A percentile compares a stretch with the other conserved stretches of the same genome.
Conservation (phyloP, 768 basidiomycete species). For the Dendrothele bispora region DNA sequence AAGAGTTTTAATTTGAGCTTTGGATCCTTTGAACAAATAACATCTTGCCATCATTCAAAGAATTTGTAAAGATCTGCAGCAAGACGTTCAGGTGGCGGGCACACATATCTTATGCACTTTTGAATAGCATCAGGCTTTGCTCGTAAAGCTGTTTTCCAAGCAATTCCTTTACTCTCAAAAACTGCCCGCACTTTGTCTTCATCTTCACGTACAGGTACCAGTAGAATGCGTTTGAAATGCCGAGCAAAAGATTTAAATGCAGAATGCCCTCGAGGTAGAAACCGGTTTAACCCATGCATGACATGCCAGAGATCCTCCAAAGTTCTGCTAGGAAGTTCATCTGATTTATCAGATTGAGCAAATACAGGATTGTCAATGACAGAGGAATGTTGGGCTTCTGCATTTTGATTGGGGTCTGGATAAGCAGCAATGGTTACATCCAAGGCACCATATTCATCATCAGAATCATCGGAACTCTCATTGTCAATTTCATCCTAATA, state of each 20-base stretch:
- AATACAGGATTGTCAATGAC: too few relatives aligned
- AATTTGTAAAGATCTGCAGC: background rate
- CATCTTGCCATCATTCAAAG: background rate
- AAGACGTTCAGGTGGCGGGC: background rate
- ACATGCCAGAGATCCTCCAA: too few relatives aligned
- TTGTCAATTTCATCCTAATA: too few relatives aligned
- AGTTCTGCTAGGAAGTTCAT: too few relatives aligned
- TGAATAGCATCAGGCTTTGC: background rate
- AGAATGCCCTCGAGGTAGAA: too few relatives aligned
- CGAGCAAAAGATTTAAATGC: slow-evolving; percentile 10
- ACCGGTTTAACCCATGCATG: too few relatives aligned
- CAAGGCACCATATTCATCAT: too few relatives aligned
- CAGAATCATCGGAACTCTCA: too few relatives aligned
- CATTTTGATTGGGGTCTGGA: too few relatives aligned
- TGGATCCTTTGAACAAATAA: background rate
- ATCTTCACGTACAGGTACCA: slow-evolving; percentile 10
- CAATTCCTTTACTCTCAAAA: slow-evolving; percentile 5
- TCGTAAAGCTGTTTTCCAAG: background rate
- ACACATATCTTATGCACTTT: background rate
- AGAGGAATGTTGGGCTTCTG: too few relatives aligned
- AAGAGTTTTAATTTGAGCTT: background rate
- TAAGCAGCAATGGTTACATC: too few relatives aligned
- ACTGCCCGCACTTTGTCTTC: slow-evolving; percentile 6
- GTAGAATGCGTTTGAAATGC: slow-evolving; percentile 4
- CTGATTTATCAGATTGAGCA: too few relatives aligned